Conservation (phyloP, 2,329 filamentous ascomycete genomes). For the Xylaria sp. region DNA sequence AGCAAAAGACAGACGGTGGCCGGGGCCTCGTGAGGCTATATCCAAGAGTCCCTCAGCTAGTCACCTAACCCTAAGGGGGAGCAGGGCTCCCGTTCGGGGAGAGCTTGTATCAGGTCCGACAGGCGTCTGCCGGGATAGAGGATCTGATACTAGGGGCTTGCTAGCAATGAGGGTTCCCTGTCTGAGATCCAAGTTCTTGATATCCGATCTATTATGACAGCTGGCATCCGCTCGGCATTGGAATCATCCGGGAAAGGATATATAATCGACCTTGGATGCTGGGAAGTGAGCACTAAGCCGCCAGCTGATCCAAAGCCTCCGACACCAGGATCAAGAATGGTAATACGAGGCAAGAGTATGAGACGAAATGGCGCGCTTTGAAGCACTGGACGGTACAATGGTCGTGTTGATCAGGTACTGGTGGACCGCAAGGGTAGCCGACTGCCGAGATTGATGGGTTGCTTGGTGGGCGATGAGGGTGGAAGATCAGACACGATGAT, state of each 20-base stretch:
- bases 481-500: slow-evolving; percentile 54
- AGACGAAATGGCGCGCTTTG: slow-evolving; percentile 39
- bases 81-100: slow-evolving; percentile 54
- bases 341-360: slow-evolving; percentile 37
- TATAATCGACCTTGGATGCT: slow-evolving; percentile 22
- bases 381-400: slow-evolving; percentile 31
- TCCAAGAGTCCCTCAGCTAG: slow-evolving; percentile 49
- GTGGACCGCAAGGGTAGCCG: slow-evolving; percentile 37
- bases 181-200: slow-evolving; percentile 62
- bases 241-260: slow-evolving; percentile 40
- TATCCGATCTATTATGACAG: slow-evolving; percentile 64
- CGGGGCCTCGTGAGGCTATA: slow-evolving; percentile 53
- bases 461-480: slow-evolving; percentile 49
- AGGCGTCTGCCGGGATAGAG: slow-evolving; percentile 51
- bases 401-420: slow-evolving; percentile 34
- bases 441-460: slow-evolving; percentile 36
- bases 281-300: slow-evolving; percentile 24
- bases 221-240: slow-evolving; percentile 66
- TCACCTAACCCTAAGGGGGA: slow-evolving; percentile 48
- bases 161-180: slow-evolving; percentile 54
- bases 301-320: slow-evolving; percentile 36
- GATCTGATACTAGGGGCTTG: slow-evolving; percentile 56
- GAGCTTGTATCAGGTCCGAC: slow-evolving; percentile 56
- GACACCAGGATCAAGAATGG: slow-evolving; percentile 31
- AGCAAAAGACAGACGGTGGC: slow-evolving; percentile 43